Base-by-base conservation (phyloP, 164 flowering plant genomes). In the Magnolia changhungtana region DNA sequence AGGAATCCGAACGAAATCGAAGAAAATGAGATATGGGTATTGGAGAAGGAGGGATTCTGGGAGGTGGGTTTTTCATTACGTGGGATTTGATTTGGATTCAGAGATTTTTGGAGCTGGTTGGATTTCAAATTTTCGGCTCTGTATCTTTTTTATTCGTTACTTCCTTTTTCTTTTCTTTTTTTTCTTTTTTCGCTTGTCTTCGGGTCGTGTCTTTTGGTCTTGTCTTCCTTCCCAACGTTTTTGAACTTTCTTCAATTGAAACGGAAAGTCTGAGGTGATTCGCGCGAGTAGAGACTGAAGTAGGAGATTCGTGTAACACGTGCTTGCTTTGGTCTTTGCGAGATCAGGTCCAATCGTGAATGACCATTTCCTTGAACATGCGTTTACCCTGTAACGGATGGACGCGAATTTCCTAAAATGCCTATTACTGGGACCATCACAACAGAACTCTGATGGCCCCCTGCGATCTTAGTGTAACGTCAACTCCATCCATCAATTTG, bases 21-120 rank as follows among this genome's bases (percentile, higher is more conserved):
- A 55, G 71, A 81, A 83, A 76, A 13, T 31, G 51, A 23, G 80
- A 80, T 76, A 77, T 80, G 85, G 85, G 83, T 79, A 14, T 74
- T 78, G 77, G 20, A 61, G 78, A 80, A 52, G 20, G 50, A 27
- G 59, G 72, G 82, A 69, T 72, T 78, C 68, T 31, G 49, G 49
- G 71, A 76, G 29, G 50, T 73, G 85, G 83, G 85, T 76, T 66
- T 73, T 72, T 75, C 74, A 73, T 63, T 50, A 50, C 2, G 52
- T 19, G 49, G 76, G 78, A 74, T 78, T 83, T 75, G 11, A n/a
- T 50, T 18, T 77, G 83, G 84, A 77, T 73, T 82, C 73, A 71
- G 27, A 75, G 61, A 83, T 66, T 66, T 69, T 76, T 81, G 82
- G 80, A 81, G 82, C 81, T 49, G 74, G 81, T 79, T 74, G 76